Conservation (phyloP, 2,329 filamentous ascomycete genomes). For the Cadophora gregata region DNA sequence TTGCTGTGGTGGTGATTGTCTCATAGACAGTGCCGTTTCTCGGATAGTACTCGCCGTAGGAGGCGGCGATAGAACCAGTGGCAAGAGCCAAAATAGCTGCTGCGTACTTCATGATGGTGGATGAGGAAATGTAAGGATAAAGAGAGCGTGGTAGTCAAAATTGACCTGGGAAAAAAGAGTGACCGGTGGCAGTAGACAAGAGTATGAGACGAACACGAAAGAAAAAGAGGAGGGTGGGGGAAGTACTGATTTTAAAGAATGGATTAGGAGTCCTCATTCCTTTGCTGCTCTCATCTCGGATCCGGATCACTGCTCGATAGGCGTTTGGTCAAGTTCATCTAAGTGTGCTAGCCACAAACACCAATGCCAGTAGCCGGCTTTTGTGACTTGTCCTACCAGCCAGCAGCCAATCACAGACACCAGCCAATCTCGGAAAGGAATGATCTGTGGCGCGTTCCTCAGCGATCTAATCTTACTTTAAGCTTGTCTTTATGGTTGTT, state of each 20-base stretch:
- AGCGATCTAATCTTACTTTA: constrained; percentile 2
- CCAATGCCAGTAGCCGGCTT: constrained; percentile 7
- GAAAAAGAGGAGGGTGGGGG: background rate
- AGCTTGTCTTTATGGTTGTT: constrained; percentile 19
- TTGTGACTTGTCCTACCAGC: constrained; percentile 3
- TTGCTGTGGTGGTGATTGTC: constrained; percentile 55
- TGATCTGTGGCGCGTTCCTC: constrained; percentile 18
- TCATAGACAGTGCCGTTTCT: constrained; percentile 60
- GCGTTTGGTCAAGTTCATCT: background rate
- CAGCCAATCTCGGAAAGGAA: background rate
- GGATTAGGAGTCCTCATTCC: constrained; percentile 5
- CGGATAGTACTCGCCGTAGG: constrained; percentile 55
- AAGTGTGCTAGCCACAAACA: constrained; percentile 1
- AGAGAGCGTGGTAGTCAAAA: constrained; percentile 11
- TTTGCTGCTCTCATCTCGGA: constrained; percentile 11
- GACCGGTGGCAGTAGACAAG: background rate
- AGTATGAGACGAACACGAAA: constrained; percentile 1
- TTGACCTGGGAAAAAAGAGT: constrained; percentile 16
- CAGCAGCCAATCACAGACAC: background rate
- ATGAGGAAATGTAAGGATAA: constrained; percentile 42
- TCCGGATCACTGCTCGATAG: background rate
- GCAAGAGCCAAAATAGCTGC: constrained; percentile 16
- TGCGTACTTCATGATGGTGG: constrained; percentile 52
- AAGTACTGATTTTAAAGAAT: constrained; percentile 13
- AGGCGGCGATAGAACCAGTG: constrained; percentile 49